A percentile compares a stretch with the other conserved stretches of the same genome.
Evolutionary conservation across 2,329 filamentous ascomycete species (phyloP).

Genomic region (Aquanectria penicillioides): DNA sequence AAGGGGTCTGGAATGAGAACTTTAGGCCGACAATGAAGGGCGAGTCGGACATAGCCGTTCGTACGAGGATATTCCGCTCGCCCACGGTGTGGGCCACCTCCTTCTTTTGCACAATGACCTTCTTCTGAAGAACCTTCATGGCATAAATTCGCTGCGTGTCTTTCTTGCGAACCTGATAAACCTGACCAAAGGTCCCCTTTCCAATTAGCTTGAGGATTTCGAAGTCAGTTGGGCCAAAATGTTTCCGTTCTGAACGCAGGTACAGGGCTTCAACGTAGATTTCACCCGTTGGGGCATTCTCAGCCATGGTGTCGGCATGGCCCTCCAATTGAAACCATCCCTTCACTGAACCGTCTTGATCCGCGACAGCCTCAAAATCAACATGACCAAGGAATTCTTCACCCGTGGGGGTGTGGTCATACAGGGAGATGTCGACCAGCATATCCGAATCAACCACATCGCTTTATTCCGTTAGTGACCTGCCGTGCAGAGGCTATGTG

Average conservation of each 20-base stretch:
- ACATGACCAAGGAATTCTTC: constrained; percentile 95
- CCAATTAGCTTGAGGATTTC: constrained; percentile 96
- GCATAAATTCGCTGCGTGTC: constrained; percentile 96
- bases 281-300: constrained; percentile 84
- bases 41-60: constrained; percentile 94
- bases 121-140: constrained; percentile 99
- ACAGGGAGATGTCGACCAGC: constrained; percentile 91
- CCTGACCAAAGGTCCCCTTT: constrained; percentile 97
- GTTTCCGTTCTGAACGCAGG: constrained; percentile 87
- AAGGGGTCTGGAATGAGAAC: constrained; percentile 97
- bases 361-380: constrained; percentile 75
- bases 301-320: constrained; percentile 74
- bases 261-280: constrained; percentile 88
- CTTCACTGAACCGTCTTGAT: constrained; percentile 75
- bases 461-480: constrained; percentile 58
- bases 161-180: constrained; percentile 98
- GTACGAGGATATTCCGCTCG: constrained; percentile 95
- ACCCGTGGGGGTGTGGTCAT: constrained; percentile 81
- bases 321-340: constrained; percentile 88
- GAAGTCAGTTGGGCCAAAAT: constrained; percentile 95
- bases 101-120: constrained; percentile 99
- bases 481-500: background rate
- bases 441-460: constrained; percentile 94
- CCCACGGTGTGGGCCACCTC: constrained; percentile 97
- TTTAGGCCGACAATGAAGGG: constrained; percentile 98